Evolutionary conservation across 2,329 filamentous ascomycete species (phyloP).

Genomic region (Beauveria sp.): DNA sequence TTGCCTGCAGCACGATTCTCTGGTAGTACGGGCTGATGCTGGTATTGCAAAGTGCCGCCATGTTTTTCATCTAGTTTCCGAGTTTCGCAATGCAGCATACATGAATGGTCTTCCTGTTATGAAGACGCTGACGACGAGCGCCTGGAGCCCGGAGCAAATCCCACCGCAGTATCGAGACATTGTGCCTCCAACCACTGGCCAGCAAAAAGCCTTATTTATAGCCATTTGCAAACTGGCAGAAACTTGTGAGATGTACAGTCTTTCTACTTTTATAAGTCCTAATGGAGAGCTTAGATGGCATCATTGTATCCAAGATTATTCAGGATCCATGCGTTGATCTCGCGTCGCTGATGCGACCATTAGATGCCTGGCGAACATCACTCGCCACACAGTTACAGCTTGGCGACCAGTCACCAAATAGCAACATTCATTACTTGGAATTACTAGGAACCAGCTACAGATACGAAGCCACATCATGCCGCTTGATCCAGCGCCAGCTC

Average conservation of each 20-base stretch:
- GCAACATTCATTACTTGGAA: not conserved
- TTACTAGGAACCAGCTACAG: not conserved
- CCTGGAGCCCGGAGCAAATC: not conserved
- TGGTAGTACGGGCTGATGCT: not conserved
- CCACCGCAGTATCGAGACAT: not conserved
- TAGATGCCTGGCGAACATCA: constrained; percentile 1
- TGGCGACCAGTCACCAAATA: not conserved
- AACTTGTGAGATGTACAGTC: not conserved
- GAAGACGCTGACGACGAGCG: not conserved
- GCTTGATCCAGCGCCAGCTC: not conserved
- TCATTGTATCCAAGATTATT: not conserved
- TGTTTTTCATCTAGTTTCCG: not conserved
- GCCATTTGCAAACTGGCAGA: not conserved
- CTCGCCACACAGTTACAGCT: not conserved
- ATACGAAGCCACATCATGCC: not conserved
- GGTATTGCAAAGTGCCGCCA: not conserved
- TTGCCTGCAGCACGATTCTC: not conserved
- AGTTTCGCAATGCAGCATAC: not conserved
- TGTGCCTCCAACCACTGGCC: not conserved
- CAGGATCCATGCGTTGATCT: not conserved
- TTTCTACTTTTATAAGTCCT: not conserved
- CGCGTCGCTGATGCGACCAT: not conserved
- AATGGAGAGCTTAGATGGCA: not conserved
- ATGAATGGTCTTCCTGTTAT: not conserved
- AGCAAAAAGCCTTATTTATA: not conserved